A percentile compares a stretch with the other conserved stretches of the same genome.
Conservation (phyloP, 139 green algal genomes). For the Chlorokybus atmophyticus region DNA sequence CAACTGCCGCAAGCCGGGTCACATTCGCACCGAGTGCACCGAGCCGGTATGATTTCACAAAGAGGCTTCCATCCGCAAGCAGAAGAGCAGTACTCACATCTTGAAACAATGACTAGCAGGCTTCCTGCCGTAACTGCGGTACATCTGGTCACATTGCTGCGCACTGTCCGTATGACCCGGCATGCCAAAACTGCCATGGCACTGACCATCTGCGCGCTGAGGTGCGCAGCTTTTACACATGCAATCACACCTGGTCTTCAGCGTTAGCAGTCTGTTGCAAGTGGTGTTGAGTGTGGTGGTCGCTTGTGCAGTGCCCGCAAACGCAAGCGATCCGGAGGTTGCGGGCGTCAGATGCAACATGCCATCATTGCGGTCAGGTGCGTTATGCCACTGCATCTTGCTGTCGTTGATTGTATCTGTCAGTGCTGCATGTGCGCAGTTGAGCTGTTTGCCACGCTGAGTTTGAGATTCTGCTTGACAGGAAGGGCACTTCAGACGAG, state of each 20-base stretch:
- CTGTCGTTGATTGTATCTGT: no score
- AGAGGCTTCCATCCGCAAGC: no score
- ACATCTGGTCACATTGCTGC: constrained; percentile 15
- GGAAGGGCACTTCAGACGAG: no score
- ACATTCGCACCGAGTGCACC: constrained; percentile 13
- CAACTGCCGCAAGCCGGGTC: constrained; percentile 22
- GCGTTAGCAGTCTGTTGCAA: neutral
- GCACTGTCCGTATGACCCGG: constrained; percentile 6
- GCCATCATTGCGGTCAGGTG: no score
- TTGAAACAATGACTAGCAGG: no score
- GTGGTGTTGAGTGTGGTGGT: neutral
- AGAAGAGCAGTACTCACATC: no score
- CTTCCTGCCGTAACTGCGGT: constrained; percentile 18
- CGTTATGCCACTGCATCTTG: no score
- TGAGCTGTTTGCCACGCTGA: no score
- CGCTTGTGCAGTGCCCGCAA: neutral
- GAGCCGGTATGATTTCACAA: no score
- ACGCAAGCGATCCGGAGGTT: neutral
- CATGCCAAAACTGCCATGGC: no score
- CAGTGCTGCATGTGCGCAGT: no score
- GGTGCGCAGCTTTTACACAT: neutral
- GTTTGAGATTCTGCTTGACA: no score
- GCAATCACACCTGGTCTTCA: neutral
- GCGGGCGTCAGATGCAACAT: neutral
- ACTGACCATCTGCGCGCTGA: neutral